These are phyloP conservation scores for Amanita fuliginea DNA, from an alignment of 768 basidiomycete genomes.

Conservation along the genomic window DNA sequence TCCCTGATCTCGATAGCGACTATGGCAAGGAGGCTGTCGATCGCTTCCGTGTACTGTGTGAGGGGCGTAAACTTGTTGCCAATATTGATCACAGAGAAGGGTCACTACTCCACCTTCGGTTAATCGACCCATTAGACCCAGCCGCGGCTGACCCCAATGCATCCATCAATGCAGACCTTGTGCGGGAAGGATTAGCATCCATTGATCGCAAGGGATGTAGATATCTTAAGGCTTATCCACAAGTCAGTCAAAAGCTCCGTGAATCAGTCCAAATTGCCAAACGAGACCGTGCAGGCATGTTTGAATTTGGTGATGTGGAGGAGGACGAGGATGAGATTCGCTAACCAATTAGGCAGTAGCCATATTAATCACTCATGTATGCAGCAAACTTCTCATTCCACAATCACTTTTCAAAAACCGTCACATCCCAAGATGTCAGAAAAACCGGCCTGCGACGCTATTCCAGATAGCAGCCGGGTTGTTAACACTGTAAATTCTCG, in stretches of 20 bases:
- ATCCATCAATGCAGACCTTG: conserved; percentile 82
- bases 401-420: neutral
- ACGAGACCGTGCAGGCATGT: conserved; percentile 69
- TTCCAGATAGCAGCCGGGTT: conserved; percentile 48
- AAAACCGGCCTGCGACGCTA: conserved; percentile 23
- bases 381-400: neutral
- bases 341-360: neutral
- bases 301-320: conserved; percentile 86
- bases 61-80: conserved; percentile 94
- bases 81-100: conserved; percentile 87
- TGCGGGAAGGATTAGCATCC: conserved; percentile 78
- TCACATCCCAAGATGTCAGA: neutral
- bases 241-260: conserved; percentile 54
- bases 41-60: conserved; percentile 75
- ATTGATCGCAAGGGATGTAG: conserved; percentile 71
- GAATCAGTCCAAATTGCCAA: conserved; percentile 55
- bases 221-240: conserved; percentile 63
- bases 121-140: conserved; percentile 83
- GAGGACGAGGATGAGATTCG: conserved; percentile 45
- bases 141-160: conserved; percentile 55
- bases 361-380: neutral
- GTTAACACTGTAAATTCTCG: conserved; percentile 32
- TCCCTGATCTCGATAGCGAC: conserved; percentile 73
- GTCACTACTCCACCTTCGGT: conserved; percentile 68
- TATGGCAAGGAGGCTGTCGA: conserved; percentile 80